Evolutionary conservation across 768 basidiomycete species (phyloP).

Genomic region (Lanmaoa rubissima): DNA sequence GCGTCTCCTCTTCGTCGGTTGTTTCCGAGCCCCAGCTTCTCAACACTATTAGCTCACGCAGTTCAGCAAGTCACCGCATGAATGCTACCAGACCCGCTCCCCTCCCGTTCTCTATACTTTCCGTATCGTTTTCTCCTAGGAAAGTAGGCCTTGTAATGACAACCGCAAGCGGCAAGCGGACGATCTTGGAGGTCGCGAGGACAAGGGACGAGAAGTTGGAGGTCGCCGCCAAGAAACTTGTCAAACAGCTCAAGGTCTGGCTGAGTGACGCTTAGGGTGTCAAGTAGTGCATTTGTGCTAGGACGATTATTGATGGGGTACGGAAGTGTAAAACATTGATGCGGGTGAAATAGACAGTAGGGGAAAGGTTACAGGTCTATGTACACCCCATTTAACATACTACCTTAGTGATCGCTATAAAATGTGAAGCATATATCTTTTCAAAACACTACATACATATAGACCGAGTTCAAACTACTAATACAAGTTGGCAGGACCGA

Average conservation of each 20-base stretch:
- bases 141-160: constrained; percentile 38
- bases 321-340: not conserved
- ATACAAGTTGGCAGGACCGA: not conserved
- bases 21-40: not conserved
- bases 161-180: constrained; percentile 41
- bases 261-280: constrained; percentile 26
- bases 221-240: constrained; percentile 50
- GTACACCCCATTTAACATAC: not conserved
- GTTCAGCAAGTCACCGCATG: constrained; percentile 1
- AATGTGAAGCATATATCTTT: too few species aligned
- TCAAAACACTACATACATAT: too few species aligned
- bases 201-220: constrained; percentile 57
- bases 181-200: constrained; percentile 53
- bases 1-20: constrained; percentile 1
- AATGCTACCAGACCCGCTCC: constrained; percentile 5
- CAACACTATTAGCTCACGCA: constrained; percentile 1
- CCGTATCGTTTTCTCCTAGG: constrained; percentile 40
- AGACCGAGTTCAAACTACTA: too few species aligned
- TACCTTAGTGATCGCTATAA: too few species aligned
- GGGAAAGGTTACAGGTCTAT: not conserved
- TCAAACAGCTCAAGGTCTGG: constrained; percentile 46
- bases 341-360: not conserved
- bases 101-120: constrained; percentile 37
- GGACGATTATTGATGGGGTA: not conserved
- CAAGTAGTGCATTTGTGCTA: not conserved